phyloP scores from a whole-genome alignment of 352 stramenopile species.

The Globisporangium viniferum region DNA sequence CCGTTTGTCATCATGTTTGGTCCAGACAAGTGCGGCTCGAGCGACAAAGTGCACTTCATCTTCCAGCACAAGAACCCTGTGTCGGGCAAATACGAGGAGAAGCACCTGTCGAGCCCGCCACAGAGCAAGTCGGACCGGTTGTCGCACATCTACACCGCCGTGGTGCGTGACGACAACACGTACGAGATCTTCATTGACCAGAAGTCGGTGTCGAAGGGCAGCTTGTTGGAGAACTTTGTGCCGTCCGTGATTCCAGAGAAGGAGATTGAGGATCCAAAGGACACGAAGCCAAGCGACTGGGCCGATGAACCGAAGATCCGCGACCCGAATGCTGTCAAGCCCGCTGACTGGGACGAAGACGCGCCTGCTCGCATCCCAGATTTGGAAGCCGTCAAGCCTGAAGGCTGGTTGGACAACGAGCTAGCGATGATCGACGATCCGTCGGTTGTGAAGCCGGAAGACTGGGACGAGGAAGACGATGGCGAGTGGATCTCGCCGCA shows the following conservation, averaged over 20 bases:
- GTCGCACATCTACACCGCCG: slow-evolving; percentile 92
- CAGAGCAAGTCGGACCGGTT: slow-evolving; percentile 79
- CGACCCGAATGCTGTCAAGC: slow-evolving; percentile 86
- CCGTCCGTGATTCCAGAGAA: slow-evolving; percentile 85
- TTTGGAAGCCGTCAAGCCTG: slow-evolving; percentile 81
- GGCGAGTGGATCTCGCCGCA: slow-evolving; percentile 88
- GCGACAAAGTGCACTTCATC: slow-evolving; percentile 95
- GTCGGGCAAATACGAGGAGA: slow-evolving; percentile 91
- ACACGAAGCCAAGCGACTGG: slow-evolving; percentile 92
- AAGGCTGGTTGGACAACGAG: slow-evolving; percentile 90
- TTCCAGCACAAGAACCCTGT: slow-evolving; percentile 93
- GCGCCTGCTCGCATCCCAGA: slow-evolving; percentile 85
- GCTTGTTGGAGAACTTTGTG: slow-evolving; percentile 77
- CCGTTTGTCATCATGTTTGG: slow-evolving; percentile 96
- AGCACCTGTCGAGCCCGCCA: slow-evolving; percentile 86
- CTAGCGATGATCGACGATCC: slow-evolving; percentile 77
- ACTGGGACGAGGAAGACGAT: slow-evolving; percentile 94
- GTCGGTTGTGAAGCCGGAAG: slow-evolving; percentile 75
- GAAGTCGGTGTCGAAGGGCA: slow-evolving; percentile 78
- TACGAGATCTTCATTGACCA: slow-evolving; percentile 93
- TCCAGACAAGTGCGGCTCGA: slow-evolving; percentile 92
- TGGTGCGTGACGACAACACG: slow-evolving; percentile 88
- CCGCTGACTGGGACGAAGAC: slow-evolving; percentile 93
- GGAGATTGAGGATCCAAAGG: slow-evolving; percentile 90
- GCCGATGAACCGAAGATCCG: slow-evolving; percentile 87